phyloP scores from a whole-genome alignment of 306 rosid species.

The Begonia loranthoides region DNA sequence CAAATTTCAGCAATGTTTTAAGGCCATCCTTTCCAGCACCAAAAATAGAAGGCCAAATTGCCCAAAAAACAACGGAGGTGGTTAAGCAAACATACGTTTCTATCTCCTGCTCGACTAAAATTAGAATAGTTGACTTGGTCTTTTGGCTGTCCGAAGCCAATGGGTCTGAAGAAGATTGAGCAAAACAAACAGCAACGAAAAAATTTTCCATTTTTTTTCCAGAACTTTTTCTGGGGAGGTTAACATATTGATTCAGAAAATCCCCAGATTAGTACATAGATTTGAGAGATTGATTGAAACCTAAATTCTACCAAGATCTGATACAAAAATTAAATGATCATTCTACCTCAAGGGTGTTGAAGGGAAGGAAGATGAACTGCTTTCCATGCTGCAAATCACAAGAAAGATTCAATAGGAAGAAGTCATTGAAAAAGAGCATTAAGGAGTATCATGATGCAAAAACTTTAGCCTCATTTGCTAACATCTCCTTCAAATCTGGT shows the following conservation, averaged over 20 bases:
- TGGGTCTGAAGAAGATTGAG: background rate
- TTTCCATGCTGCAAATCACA: slow-evolving; percentile 54
- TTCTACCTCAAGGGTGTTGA: slow-evolving; percentile 10
- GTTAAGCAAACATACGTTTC: too few relatives aligned
- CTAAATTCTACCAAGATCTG: background rate
- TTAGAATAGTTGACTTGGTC: background rate
- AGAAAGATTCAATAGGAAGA: slow-evolving; percentile 22
- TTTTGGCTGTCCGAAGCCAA: background rate
- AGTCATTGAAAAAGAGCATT: slow-evolving; percentile 39
- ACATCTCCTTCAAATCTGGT: slow-evolving; percentile 60
- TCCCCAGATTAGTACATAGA: background rate
- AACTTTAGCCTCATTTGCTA: slow-evolving; percentile 48
- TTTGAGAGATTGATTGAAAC: background rate
- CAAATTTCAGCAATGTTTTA: too few relatives aligned
- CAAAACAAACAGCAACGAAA: background rate
- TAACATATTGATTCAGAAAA: background rate
- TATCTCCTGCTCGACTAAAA: background rate
- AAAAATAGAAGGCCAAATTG: too few relatives aligned
- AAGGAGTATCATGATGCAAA: slow-evolving; percentile 37
- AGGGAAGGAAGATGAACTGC: slow-evolving; percentile 53
- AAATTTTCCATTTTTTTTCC: background rate
- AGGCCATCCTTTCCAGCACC: too few relatives aligned
- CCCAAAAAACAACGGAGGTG: too few relatives aligned
- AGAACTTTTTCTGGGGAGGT: background rate
- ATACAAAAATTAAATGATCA: slow-evolving; percentile 5